Percentiles rank a stretch among this genome's conserved stretches.
These are phyloP conservation scores for Salix dunnii DNA, from an alignment of 345 rosid species.

Conservation along the genomic window DNA sequence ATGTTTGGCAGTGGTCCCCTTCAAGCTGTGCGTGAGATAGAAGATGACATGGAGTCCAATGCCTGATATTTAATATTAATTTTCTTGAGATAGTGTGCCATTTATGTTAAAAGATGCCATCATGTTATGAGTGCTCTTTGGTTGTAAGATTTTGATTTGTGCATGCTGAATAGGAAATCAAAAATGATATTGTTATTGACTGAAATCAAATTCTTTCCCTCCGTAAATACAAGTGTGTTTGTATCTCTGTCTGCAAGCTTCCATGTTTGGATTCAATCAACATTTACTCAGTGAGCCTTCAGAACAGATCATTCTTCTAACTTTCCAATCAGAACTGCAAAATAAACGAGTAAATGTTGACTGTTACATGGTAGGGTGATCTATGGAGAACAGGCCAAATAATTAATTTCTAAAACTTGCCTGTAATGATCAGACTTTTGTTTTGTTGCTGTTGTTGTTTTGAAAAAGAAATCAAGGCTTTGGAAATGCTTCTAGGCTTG, in stretches of 20 bases:
- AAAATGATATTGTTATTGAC: not conserved
- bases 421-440: not conserved
- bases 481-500: not conserved
- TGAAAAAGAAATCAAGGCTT: not conserved
- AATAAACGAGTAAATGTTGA: not conserved
- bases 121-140: slow-evolving; percentile 14
- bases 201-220: not conserved
- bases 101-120: slow-evolving; percentile 15
- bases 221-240: not conserved
- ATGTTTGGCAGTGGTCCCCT: slow-evolving; percentile 48
- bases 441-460: not conserved
- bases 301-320: not conserved
- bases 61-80: slow-evolving; percentile 15
- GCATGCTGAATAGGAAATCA: slow-evolving; percentile 30
- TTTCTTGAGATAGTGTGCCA: slow-evolving; percentile 7
- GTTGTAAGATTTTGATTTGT: slow-evolving; percentile 25
- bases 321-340: not conserved
- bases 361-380: not conserved
- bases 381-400: not conserved
- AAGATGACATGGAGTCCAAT: slow-evolving; percentile 45
- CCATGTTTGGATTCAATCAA: not conserved
- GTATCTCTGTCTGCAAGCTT: not conserved
- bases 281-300: not conserved
- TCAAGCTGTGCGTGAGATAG: slow-evolving; percentile 50
- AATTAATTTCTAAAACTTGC: not conserved